Evolutionary conservation across 2,329 filamentous ascomycete species (phyloP).

Genomic region (Trichoderma koningii): DNA sequence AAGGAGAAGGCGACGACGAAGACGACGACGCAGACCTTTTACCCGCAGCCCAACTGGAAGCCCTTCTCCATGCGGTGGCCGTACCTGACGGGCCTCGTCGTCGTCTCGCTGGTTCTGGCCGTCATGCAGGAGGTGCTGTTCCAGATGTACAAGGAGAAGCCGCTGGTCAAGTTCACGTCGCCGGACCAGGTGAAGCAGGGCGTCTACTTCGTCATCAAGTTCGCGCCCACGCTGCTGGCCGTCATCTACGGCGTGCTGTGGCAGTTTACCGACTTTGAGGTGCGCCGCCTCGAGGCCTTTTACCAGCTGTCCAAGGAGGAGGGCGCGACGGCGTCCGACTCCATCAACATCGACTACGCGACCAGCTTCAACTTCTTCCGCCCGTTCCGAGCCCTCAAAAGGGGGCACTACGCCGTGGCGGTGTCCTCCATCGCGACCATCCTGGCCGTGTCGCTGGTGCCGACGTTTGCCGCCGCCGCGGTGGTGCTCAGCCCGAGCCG

Average conservation of each 20-base stretch:
- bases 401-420: conserved; percentile 68
- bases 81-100: conserved; percentile 56
- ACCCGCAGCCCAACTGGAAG: conserved; percentile 67
- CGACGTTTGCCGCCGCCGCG: conserved; percentile 66
- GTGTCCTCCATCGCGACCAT: conserved; percentile 66
- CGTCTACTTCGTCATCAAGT: conserved; percentile 64
- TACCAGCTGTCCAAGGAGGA: conserved; percentile 64
- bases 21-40: conserved; percentile 52
- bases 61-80: conserved; percentile 66
- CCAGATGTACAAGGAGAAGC: conserved; percentile 47
- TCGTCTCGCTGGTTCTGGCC: conserved; percentile 56
- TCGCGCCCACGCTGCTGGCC: conserved; percentile 61
- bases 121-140: conserved; percentile 58
- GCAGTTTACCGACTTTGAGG: conserved; percentile 67
- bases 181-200: conserved; percentile 53
- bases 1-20: conserved; percentile 37
- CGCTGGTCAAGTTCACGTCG: conserved; percentile 53
- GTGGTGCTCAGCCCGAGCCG: conserved; percentile 59
- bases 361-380: conserved; percentile 67
- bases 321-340: conserved; percentile 64
- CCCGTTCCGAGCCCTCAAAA: conserved; percentile 62
- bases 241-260: conserved; percentile 66
- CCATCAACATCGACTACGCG: conserved; percentile 73
- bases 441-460: conserved; percentile 67
- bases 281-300: conserved; percentile 66